Evolutionary conservation across 768 basidiomycete species (phyloP), one percentile per base, ranked within the genome.

Genomic region (Collybia sordida): DNA sequence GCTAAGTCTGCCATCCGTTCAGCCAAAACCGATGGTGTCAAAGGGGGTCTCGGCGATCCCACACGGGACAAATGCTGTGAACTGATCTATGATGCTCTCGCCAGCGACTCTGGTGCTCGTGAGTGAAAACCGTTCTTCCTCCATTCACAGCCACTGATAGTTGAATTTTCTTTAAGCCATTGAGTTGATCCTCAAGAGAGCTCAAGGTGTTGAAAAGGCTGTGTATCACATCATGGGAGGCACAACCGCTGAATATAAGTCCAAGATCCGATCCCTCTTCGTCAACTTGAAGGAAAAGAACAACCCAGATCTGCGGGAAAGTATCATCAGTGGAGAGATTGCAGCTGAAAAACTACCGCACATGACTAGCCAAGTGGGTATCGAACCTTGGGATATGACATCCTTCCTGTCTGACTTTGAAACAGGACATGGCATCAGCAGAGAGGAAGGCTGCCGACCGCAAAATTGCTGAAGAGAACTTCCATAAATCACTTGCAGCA

Each of bases 211-310:
- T 38, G 96, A 98, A 70, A 72, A 73, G 34, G 78, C 82, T 1
- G 85, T 92, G 67, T 76, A 58, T 58, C 37, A 70, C 63, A 63
- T 80, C 68, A 62, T 69, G 47, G 70, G 69, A 9, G 69, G 71
- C 17, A 73, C 77, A 1, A 80, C 68, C 0, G 66, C 66, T 0
- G 62, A 72, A 11, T 93, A 93, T 68, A 86, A 84, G 56, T 67
- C 72, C 58, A 97, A 91, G 66, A 90, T 98, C 53, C 85, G 97
- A 23, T 86, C 86, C 22, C 68, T 98, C 39, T 95, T 82, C 63
- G 86, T 96, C 58, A 98, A 98, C 67, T 77, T 99, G 59, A 98
- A 97, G 68, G 95, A 96, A 68, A 94, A 93, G 71, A 83, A 86
- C 58, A 99, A 99, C 67, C 93, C 94, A 14, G 78, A 79, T 23